Conservation (phyloP, 768 basidiomycete genomes). For the Fistulinella prunicolor region DNA sequence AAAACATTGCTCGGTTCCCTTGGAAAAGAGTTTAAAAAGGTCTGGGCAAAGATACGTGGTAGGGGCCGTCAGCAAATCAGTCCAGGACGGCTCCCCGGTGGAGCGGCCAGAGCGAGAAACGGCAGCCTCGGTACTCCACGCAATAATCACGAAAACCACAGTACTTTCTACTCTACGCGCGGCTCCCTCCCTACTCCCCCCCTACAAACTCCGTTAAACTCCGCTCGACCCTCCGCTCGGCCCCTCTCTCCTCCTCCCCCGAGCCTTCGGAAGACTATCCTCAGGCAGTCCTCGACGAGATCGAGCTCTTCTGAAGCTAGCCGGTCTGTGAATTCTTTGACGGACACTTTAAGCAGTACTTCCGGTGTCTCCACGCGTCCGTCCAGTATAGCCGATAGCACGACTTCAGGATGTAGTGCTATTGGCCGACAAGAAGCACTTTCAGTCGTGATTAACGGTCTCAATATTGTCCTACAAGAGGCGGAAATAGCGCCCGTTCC, state of each 20-base stretch:
- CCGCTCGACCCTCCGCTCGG: too few species aligned
- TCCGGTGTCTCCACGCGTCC: neutral
- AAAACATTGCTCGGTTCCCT: slow-evolving; percentile 13
- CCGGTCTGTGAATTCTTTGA: neutral
- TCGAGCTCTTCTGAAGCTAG: neutral
- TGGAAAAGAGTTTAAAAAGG: slow-evolving; percentile 4
- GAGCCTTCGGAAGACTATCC: neutral
- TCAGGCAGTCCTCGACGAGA: neutral
- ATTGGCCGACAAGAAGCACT: neutral
- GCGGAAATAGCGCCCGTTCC: slow-evolving; percentile 5
- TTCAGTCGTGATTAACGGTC: slow-evolving; percentile 1
- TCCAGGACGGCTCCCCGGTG: neutral
- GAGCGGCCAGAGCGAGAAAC: too few species aligned
- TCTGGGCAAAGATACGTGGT: slow-evolving; percentile 4
- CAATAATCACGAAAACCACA: too few species aligned
- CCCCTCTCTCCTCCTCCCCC: too few species aligned
- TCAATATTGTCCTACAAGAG: slow-evolving; percentile 3
- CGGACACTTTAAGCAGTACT: neutral
- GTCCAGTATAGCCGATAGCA: neutral
- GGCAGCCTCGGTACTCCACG: too few species aligned
- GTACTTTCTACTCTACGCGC: too few species aligned
- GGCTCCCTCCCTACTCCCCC: too few species aligned
- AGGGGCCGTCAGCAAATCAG: neutral
- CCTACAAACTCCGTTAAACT: too few species aligned
- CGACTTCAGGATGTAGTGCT: slow-evolving; percentile 2